Evolutionary conservation across 495 filamentous ascomycete species (phyloP).

Genomic region (Hyaloscypha finlandica): DNA sequence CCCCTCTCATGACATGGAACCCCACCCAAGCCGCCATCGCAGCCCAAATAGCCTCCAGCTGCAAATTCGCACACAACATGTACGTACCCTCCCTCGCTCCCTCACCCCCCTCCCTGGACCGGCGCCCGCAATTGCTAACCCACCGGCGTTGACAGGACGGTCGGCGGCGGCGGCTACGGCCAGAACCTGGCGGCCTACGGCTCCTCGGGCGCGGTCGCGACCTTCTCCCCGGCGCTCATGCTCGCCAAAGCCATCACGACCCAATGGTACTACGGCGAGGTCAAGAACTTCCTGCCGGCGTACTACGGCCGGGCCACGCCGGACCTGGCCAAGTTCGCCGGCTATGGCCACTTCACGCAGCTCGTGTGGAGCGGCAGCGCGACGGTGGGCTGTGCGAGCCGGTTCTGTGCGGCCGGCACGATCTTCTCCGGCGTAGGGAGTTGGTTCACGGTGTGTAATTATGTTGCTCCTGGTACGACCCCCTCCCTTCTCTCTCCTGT

Average conservation of each 20-base stretch:
- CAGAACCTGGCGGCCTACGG: conserved; percentile 74
- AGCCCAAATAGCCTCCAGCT: conserved; percentile 44
- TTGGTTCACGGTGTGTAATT: conserved; percentile 86
- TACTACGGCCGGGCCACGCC: conserved; percentile 47
- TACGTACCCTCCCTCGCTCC: conserved; percentile 29
- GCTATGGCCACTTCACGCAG: conserved; percentile 85
- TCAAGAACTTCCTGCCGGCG: conserved; percentile 46
- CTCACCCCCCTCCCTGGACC: too few relatives aligned
- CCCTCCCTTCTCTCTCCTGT: not conserved
- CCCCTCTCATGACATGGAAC: conserved; percentile 61
- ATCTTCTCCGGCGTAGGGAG: conserved; percentile 45
- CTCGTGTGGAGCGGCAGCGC: conserved; percentile 76
- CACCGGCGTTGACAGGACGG: not conserved
- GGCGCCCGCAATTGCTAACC: too few relatives aligned
- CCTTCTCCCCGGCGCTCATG: conserved; percentile 39
- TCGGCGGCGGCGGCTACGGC: conserved; percentile 61
- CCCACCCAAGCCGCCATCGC: conserved; percentile 61
- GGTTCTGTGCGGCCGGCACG: conserved; percentile 46
- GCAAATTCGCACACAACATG: conserved; percentile 73
- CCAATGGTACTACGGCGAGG: conserved; percentile 82
- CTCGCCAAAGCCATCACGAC: conserved; percentile 67
- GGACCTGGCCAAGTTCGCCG: conserved; percentile 63
- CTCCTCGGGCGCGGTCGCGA: conserved; percentile 28
- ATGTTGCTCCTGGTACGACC: conserved; percentile 58
- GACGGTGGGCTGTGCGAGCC: conserved; percentile 72